These are phyloP conservation scores for Flammula alnicola DNA, from an alignment of 1,284 basidiomycete species.

Conservation along the genomic window DNA sequence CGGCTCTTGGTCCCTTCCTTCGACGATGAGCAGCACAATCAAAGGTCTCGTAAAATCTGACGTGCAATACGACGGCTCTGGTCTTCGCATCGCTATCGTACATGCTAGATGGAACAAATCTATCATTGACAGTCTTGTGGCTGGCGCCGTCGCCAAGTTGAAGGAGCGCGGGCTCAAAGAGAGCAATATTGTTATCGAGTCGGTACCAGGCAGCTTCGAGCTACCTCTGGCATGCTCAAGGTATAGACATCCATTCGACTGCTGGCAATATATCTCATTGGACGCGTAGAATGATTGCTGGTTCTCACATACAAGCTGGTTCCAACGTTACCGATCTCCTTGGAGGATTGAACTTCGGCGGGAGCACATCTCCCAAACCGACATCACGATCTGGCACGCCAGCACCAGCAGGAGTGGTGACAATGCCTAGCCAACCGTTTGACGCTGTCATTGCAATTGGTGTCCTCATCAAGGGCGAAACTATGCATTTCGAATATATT, in stretches of 20 bases:
- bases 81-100: conserved; percentile 85
- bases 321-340: conserved; percentile 81
- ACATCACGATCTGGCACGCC: conserved; percentile 55
- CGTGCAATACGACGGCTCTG: conserved; percentile 75
- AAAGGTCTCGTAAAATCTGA: conserved; percentile 77
- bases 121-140: conserved; percentile 84
- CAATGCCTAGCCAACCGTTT: conserved; percentile 71
- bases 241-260: conserved; percentile 42
- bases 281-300: conserved; percentile 73
- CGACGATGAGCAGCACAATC: conserved; percentile 60
- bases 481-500: conserved; percentile 99
- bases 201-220: conserved; percentile 93
- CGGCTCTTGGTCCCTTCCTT: conserved; percentile 27
- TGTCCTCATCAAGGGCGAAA: conserved; percentile 95
- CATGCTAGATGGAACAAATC: conserved; percentile 93
- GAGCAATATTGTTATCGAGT: conserved; percentile 89
- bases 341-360: conserved; percentile 63
- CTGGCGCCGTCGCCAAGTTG: conserved; percentile 78
- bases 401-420: conserved; percentile 39
- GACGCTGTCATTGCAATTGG: conserved; percentile 97
- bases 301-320: conserved; percentile 79
- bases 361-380: conserved; percentile 38
- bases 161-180: conserved; percentile 87
- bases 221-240: conserved; percentile 85
- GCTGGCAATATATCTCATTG: conserved; percentile 4